Conservation (phyloP, 2,329 filamentous ascomycete genomes). For the Neonectria neomacrospora region DNA sequence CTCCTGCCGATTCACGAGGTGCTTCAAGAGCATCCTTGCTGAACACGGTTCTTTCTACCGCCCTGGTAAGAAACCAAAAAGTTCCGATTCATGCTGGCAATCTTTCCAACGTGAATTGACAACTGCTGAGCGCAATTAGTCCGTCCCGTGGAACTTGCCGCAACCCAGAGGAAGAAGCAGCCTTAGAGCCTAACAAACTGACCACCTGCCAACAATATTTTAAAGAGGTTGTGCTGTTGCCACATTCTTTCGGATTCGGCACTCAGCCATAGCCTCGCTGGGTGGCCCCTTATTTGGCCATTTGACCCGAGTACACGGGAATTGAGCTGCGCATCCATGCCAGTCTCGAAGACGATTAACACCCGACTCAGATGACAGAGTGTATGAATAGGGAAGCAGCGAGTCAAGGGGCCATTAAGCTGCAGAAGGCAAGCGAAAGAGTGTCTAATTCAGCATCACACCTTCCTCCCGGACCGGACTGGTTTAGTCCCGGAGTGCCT, state of each 20-base stretch:
- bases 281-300: not conserved
- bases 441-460: slow-evolving; percentile 1
- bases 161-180: not conserved
- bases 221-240: not conserved
- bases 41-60: not conserved
- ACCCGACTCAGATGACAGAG: not conserved
- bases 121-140: not conserved
- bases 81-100: not conserved
- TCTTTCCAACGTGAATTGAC: not conserved
- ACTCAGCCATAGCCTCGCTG: too few relatives aligned
- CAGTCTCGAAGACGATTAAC: not conserved
- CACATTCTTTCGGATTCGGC: not conserved
- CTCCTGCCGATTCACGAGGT: not conserved
- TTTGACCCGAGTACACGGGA: not conserved
- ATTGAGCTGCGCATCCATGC: not conserved
- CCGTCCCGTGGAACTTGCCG: not conserved
- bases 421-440: not conserved
- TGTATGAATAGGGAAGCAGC: not conserved
- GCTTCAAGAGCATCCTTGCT: not conserved
- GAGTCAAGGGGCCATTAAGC: not conserved
- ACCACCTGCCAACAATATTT: not conserved
- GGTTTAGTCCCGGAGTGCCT: slow-evolving; percentile 5
- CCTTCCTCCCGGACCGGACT: slow-evolving; percentile 16
- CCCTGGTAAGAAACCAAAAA: not conserved
- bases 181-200: not conserved